Base-by-base conservation (phyloP, 2,329 filamentous ascomycete species). In the Aspergillus alliaceus region DNA sequence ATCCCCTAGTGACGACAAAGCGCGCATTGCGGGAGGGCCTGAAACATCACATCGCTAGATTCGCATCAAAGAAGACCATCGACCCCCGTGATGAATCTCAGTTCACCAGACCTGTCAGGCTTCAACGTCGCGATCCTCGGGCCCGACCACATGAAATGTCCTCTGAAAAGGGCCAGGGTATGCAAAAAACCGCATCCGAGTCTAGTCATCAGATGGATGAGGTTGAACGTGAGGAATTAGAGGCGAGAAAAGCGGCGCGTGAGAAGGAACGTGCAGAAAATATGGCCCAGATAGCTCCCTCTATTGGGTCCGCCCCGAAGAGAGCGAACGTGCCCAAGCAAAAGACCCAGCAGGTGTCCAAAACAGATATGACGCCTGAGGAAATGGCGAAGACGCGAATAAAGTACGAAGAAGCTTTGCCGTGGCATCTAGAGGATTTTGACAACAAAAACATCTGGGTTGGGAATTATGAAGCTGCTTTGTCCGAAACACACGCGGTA, bases 361-460 rank as follows among this genome's bases (percentile, higher is more conserved):
- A 91, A 64, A 85, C 89, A n/a, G 90, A 96, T 56, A 85, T 87
- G 70, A 86, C 86, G 1, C 83, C 83, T 77, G 79, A 95, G 84
- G 82, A 96, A 82, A 79, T 86, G 86, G 76, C 89, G 58, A 79
- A 79, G 50, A 79, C 82, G 40, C 80, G 85, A 58, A 77, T 87
- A 40, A 84, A 93, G 61, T 99, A 98, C 64, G 95, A 98, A 72
- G 95, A 99, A 74, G 91, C 93, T 4, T 80, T 97, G 50, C 95
- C 95, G 6, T 99, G 95, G 95, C 93, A 97, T 72, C 76, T 99
- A 34, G 95, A 99, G 72, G 95, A 99, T 72, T 96, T 93, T 39
- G 93, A 99, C 68, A 91, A 92, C 62, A 96, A 93, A 73, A 93
- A 96, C 66, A 90, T 90, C 2, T 98, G 93, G 91, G 88, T 95